Evolutionary conservation across 805 yeast species (phyloP), one percentile per base, ranked within the genome.

Genomic region (Candida maltosa): DNA sequence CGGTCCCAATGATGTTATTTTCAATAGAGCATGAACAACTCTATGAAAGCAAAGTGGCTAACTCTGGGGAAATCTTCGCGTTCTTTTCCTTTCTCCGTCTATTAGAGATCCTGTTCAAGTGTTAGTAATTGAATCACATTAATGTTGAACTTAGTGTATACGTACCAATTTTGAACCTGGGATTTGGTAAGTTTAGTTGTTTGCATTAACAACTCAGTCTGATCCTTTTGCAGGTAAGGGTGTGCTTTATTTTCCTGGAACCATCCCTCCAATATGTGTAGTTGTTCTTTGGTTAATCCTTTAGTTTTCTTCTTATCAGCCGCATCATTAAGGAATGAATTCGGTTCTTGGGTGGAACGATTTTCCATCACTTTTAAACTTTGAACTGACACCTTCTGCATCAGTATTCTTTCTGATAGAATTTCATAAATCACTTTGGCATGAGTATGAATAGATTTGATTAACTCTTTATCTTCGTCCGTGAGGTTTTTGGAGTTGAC

Each of bases 161-260:
- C 48, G 16, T 45, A 42, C 45, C 48, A 42, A 25, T 35, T 41
- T 29, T 25, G 38, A 4, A 44, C 35, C 24, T 41, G 47, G 96
- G 96, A 44, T 80, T 75, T 49, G 84, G 95, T 38, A 91, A 82
- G 56, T 88, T 96, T 47, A 89, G 71, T 48, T 80, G 76, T 29
- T 38, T 46, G 11, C 36, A 20, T 16, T 17, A 38, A 30, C 12
- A 6, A 7, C 6, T 18, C n/a, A 8, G 20, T 25, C 4, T 34
- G 5, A 6, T 32, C 26, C 16, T 26, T 24, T 4, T 29, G n/a
- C n/a, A 38, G 27, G 16, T 38, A 38, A 8, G 42, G 42, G 18
- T 30, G 16, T 5, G 12, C n/a, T 9, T 10, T 9, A 19, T 38
- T 38, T 3, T 18, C 16, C 7, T 16, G 15, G 29, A 34, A 38